Percentiles rank a stretch among this genome's conserved stretches.
phyloP scores from a whole-genome alignment of 495 filamentous ascomycete species.

The Talaromyces thailandensis region DNA sequence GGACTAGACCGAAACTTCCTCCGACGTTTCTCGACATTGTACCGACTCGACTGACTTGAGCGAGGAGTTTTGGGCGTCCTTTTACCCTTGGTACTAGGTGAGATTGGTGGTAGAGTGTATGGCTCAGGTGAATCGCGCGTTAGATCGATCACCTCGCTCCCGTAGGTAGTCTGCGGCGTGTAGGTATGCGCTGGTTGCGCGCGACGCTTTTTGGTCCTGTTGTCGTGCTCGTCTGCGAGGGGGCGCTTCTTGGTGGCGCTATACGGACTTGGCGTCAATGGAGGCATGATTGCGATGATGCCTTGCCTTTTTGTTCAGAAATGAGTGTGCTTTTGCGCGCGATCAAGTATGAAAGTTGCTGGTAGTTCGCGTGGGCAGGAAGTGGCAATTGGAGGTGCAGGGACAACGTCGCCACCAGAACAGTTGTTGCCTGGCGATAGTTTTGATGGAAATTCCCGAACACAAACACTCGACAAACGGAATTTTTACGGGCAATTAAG shows the following conservation, averaged over 20 bases:
- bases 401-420: background rate
- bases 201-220: background rate
- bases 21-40: slow-evolving; percentile 24
- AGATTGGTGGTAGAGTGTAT: background rate
- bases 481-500: background rate
- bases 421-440: background rate
- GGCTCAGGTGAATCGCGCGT: slow-evolving; percentile 10
- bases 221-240: background rate
- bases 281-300: background rate
- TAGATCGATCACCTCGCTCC: slow-evolving; percentile 12
- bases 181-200: background rate
- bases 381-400: background rate
- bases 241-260: background rate
- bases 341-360: background rate
- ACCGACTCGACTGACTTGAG: background rate
- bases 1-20: slow-evolving; percentile 27
- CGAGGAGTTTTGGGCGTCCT: slow-evolving; percentile 11
- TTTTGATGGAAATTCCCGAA: background rate
- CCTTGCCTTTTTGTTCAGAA: background rate
- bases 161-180: background rate
- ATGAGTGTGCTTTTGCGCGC: background rate
- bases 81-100: slow-evolving; percentile 11
- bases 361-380: background rate
- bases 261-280: background rate
- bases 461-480: background rate